Evolutionary conservation across 768 basidiomycete species (phyloP).

Genomic region (Lanmaoa rubissima): DNA sequence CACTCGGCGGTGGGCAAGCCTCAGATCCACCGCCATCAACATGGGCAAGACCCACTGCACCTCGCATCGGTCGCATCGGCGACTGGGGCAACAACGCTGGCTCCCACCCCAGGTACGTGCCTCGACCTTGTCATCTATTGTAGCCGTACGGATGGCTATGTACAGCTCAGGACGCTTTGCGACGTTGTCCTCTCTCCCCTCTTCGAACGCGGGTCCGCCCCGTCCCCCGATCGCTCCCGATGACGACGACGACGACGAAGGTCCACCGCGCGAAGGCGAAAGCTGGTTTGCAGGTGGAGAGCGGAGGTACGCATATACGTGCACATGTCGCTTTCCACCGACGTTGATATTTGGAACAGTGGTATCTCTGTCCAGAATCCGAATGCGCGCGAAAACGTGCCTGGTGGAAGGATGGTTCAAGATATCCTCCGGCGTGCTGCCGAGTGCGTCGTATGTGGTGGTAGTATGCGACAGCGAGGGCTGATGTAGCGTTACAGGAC

Average conservation of each 20-base stretch:
- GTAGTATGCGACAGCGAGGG: not conserved
- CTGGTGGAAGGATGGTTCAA: conserved; percentile 60
- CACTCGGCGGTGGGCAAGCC: conserved; percentile 44
- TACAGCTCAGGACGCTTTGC: conserved; percentile 32
- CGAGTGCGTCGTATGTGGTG: conserved; percentile 49
- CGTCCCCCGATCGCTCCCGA: conserved; percentile 18
- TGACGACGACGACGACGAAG: conserved; percentile 47
- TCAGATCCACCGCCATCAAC: conserved; percentile 47
- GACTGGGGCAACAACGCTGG: conserved; percentile 37
- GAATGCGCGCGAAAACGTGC: conserved; percentile 41
- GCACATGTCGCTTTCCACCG: too few species aligned
- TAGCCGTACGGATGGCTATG: not conserved
- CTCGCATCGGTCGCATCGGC: conserved; percentile 53
- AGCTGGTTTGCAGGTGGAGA: conserved; percentile 93
- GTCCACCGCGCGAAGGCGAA: conserved; percentile 42
- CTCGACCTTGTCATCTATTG: not conserved
- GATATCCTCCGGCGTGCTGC: conserved; percentile 80
- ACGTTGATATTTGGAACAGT: conserved; percentile 39
- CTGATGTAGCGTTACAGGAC: conserved; percentile 14
- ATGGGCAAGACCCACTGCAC: conserved; percentile 42
- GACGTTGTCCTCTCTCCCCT: conserved; percentile 35
- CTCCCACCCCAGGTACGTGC: conserved; percentile 25
- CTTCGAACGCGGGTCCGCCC: conserved; percentile 17
- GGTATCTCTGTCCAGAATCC: conserved; percentile 91
- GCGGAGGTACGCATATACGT: conserved; percentile 57